These are phyloP conservation scores for Cetradonia linearis DNA, from an alignment of 495 filamentous ascomycete species.

Conservation along the genomic window DNA sequence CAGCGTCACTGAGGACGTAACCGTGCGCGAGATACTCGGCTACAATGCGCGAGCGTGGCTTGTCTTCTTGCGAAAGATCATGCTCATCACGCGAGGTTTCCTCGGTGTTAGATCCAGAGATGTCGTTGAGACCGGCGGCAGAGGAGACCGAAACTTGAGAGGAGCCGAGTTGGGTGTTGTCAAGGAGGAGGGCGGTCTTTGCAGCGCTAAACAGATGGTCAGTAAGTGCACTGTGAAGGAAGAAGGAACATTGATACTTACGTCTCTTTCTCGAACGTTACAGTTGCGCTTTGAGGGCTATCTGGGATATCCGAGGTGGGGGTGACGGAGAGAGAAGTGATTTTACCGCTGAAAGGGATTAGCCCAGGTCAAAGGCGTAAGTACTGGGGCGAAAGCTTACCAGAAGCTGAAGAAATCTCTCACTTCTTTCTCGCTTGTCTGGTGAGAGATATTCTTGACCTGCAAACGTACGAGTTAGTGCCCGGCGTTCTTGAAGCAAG, in stretches of 20 bases:
- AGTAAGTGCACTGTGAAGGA: slow-evolving; percentile 8
- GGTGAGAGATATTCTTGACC: slow-evolving; percentile 69
- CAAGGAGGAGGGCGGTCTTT: slow-evolving; percentile 90
- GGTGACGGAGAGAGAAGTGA: slow-evolving; percentile 67
- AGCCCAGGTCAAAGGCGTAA: slow-evolving; percentile 17
- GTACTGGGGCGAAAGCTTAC: slow-evolving; percentile 38
- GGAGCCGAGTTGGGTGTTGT: slow-evolving; percentile 83
- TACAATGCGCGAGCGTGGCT: slow-evolving; percentile 82
- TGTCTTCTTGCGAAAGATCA: slow-evolving; percentile 83
- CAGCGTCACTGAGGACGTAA: slow-evolving; percentile 77
- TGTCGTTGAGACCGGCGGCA: slow-evolving; percentile 52
- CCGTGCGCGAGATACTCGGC: slow-evolving; percentile 95
- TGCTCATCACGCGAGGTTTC: slow-evolving; percentile 46
- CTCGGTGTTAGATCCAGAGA: slow-evolving; percentile 44
- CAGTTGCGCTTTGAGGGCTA: slow-evolving; percentile 65
- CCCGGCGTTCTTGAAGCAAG: background rate
- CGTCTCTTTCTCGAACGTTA: slow-evolving; percentile 93
- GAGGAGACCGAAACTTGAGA: slow-evolving; percentile 68
- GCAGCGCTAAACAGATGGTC: slow-evolving; percentile 47
- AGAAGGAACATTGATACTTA: slow-evolving; percentile 32
- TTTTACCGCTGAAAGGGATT: slow-evolving; percentile 65
- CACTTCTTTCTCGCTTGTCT: slow-evolving; percentile 81
- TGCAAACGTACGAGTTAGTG: slow-evolving; percentile 2
- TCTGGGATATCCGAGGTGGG: slow-evolving; percentile 47
- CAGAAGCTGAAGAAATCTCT: slow-evolving; percentile 99